A percentile compares a stretch with the other conserved stretches of the same genome.
Evolutionary conservation across 179 eudicot genomes (phyloP).

Genomic region (Silene vulgaris): DNA sequence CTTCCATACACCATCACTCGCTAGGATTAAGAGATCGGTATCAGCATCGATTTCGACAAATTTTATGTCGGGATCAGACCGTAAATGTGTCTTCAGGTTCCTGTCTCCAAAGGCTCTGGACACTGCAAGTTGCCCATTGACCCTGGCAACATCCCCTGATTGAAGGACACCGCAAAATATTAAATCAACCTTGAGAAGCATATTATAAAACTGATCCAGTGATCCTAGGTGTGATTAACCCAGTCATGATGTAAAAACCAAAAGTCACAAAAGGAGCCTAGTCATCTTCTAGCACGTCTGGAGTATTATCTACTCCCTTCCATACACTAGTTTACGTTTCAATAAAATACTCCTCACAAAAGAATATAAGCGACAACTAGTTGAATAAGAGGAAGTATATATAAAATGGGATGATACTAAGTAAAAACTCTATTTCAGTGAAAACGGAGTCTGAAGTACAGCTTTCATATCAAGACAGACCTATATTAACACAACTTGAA

Average conservation of each 20-base stretch:
- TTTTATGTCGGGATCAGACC: conserved; percentile 65
- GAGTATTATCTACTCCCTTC: not conserved
- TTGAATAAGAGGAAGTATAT: too few relatives aligned
- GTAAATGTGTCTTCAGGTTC: conserved; percentile 66
- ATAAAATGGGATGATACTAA: too few relatives aligned
- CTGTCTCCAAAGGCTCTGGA: conserved; percentile 82
- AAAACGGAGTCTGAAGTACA: too few relatives aligned
- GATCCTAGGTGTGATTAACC: not conserved
- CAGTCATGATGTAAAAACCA: too few relatives aligned
- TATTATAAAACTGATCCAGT: not conserved
- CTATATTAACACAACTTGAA: too few relatives aligned
- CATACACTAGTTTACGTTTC: too few relatives aligned
- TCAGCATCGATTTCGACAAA: conserved; percentile 40
- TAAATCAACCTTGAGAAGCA: not conserved
- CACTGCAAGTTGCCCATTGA: conserved; percentile 78
- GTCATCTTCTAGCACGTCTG: not conserved
- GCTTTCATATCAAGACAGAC: too few relatives aligned
- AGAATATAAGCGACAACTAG: too few relatives aligned
- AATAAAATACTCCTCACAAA: too few relatives aligned
- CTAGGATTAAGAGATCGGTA: conserved; percentile 53
- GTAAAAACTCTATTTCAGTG: too few relatives aligned
- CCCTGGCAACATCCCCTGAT: conserved; percentile 76
- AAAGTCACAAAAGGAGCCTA: too few relatives aligned
- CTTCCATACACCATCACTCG: conserved; percentile 86
- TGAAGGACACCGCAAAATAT: conserved; percentile 7